Percentiles rank a stretch among this genome's conserved stretches.
Evolutionary conservation across 768 basidiomycete genomes (phyloP).

Genomic region (Tricholoma furcatifolium): DNA sequence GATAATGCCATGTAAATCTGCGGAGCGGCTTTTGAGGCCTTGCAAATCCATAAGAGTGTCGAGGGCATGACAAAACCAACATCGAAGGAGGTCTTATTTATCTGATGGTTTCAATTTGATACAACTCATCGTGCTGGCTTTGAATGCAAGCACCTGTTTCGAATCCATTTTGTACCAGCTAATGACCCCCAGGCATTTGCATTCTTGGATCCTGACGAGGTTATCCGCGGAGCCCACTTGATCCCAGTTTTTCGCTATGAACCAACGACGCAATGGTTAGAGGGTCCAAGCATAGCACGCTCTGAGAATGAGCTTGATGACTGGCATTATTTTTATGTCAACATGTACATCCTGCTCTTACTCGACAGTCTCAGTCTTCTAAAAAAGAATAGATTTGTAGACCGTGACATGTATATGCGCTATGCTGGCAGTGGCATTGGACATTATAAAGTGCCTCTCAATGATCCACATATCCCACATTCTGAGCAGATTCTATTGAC

Average conservation of each 20-base stretch:
- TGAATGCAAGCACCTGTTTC: slow-evolving; percentile 19
- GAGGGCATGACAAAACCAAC: background rate
- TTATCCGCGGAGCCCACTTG: slow-evolving; percentile 10
- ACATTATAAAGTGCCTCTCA: slow-evolving; percentile 14
- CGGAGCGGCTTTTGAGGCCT: no score
- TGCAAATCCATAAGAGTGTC: no score
- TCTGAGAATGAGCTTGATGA: slow-evolving; percentile 5
- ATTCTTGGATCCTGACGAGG: slow-evolving; percentile 13
- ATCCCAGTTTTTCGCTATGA: slow-evolving; percentile 9
- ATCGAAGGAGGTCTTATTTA: slow-evolving; percentile 27
- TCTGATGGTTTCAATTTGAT: slow-evolving; percentile 24
- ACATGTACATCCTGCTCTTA: background rate
- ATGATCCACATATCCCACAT: background rate
- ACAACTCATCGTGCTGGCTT: slow-evolving; percentile 17
- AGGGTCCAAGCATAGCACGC: background rate
- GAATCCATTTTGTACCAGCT: slow-evolving; percentile 25
- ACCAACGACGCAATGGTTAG: background rate
- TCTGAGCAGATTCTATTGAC: background rate
- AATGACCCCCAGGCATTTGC: slow-evolving; percentile 10
- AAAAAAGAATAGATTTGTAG: slow-evolving; percentile 18
- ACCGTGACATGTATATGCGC: no score
- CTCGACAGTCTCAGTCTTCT: background rate
- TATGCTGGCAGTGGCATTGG: slow-evolving; percentile 25
- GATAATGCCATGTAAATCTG: no score
- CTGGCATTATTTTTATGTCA: slow-evolving; percentile 7